Evolutionary conservation across 257 asterid species (phyloP).

Genomic region (Oldenlandia corymbosa): DNA sequence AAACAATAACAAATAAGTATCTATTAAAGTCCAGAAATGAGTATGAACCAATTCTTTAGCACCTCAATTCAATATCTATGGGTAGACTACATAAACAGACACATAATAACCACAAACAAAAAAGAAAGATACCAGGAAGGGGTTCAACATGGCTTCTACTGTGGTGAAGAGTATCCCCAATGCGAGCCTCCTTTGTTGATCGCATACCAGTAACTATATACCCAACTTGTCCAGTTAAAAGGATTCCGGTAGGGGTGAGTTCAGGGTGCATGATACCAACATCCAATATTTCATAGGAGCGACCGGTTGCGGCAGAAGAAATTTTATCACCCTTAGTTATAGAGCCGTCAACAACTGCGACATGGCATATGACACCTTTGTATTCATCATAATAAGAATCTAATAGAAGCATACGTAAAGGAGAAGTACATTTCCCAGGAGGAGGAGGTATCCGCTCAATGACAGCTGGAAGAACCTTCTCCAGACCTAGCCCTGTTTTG

Average conservation of each 20-base stretch:
- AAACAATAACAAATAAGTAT: not conserved
- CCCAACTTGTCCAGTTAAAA: constrained; percentile 93
- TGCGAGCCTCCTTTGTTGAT: constrained; percentile 91
- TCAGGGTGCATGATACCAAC: constrained; percentile 97
- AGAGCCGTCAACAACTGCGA: constrained; percentile 91
- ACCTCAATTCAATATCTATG: not conserved
- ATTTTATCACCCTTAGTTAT: constrained; percentile 84
- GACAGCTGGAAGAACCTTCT: constrained; percentile 94
- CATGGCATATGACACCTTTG: constrained; percentile 97
- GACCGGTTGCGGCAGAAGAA: constrained; percentile 86
- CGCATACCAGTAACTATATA: constrained; percentile 94
- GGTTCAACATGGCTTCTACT: constrained; percentile 54
- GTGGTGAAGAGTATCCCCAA: constrained; percentile 92
- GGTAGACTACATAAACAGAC: not conserved
- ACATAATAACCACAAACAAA: not conserved
- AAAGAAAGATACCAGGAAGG: constrained; percentile 96
- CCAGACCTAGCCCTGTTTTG: constrained; percentile 89
- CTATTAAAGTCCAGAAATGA: not conserved
- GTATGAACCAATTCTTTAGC: not conserved
- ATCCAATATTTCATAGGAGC: constrained; percentile 76
- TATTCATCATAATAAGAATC: constrained; percentile 97
- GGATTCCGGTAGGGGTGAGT: constrained; percentile 77
- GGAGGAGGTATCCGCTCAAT: constrained; percentile 91
- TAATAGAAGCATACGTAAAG: constrained; percentile 81
- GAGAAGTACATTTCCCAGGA: constrained; percentile 53